Evolutionary conservation across 352 stramenopile species (phyloP), one percentile per base, ranked within the genome.

Genomic region (Globisporangium paroecandrum): DNA sequence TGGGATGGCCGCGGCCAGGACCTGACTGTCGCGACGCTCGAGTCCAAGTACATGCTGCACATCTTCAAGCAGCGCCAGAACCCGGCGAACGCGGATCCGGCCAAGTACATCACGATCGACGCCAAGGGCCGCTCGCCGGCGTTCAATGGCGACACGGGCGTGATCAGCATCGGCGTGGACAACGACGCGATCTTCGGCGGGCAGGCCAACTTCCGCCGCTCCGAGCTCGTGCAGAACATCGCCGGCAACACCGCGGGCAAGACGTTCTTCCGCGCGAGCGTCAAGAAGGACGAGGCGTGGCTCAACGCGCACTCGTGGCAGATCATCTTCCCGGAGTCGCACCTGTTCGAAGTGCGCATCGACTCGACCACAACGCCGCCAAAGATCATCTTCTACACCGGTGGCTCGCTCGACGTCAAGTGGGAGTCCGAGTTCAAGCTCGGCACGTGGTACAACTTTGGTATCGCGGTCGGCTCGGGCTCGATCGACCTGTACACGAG

Each of bases 381-480:
- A 18, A 76, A 81, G 77, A 74, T 90, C 55, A 72, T 87, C 58
- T 90, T 77, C 69, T 77, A 81, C 69, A 88, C 76, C 24, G 78
- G 78, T 53, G 67, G 75, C 54, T 72, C 70, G 58, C 74, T 71
- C 18, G 74, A 85, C 32, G 77, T 83, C 27, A 77, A 81, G 65
- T 90, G 82, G 78, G 69, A 75, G 59, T 77, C 74, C 34, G 73
- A 86, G 43, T 86, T 90, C 67, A 58, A 73, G 69, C 69, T 65
- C 66, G 58, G 69, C 32, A 90, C 79, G 53, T 90, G 82, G 82
- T 89, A 88, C 74, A 89, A 89, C 76, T 86, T 90, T 58, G 82
- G 82, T 27, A 83, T 90, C 38, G 77, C 74, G 9, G 76, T 89
- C 55, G 70, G 68, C 1, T 66, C 69, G 1, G 75, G 70, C 24